Evolutionary conservation across 139 green algal genomes (phyloP).

Genomic region (Picochlorum sp.): DNA sequence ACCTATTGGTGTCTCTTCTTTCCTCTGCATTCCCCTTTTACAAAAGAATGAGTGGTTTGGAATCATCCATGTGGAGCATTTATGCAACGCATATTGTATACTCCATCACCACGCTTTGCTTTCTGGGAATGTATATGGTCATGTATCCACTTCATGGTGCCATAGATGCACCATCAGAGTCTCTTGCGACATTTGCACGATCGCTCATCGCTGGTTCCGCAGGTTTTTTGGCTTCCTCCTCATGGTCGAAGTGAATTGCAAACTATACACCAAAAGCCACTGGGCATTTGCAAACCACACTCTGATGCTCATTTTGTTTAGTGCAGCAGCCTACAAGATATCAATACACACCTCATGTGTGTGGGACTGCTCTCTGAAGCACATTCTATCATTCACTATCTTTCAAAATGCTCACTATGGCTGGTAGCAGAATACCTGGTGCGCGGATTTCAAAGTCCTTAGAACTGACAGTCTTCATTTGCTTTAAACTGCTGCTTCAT

Average conservation of each 20-base stretch:
- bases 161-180: constrained; percentile 4
- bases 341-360: constrained; percentile 29
- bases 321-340: constrained; percentile 44
- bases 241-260: constrained; percentile 43
- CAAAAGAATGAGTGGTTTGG: constrained; percentile 12
- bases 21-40: constrained; percentile 28
- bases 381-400: constrained; percentile 6
- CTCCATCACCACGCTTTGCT: constrained; percentile 14
- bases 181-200: constrained; percentile 15
- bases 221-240: constrained; percentile 71
- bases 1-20: constrained; percentile 10
- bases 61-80: constrained; percentile 35
- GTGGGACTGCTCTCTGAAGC: constrained; percentile 29
- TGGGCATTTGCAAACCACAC: constrained; percentile 55
- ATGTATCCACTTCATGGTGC: constrained; percentile 18
- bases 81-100: constrained; percentile 45
- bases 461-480: neutral
- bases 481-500: neutral
- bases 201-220: constrained; percentile 33
- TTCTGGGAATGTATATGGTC: constrained; percentile 25
- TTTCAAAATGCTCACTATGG: neutral
- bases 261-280: constrained; percentile 24
- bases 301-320: constrained; percentile 56
- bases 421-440: neutral
- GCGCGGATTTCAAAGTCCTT: neutral